Conservation (phyloP, 345 rosid species). For the Linum trigynum region DNA sequence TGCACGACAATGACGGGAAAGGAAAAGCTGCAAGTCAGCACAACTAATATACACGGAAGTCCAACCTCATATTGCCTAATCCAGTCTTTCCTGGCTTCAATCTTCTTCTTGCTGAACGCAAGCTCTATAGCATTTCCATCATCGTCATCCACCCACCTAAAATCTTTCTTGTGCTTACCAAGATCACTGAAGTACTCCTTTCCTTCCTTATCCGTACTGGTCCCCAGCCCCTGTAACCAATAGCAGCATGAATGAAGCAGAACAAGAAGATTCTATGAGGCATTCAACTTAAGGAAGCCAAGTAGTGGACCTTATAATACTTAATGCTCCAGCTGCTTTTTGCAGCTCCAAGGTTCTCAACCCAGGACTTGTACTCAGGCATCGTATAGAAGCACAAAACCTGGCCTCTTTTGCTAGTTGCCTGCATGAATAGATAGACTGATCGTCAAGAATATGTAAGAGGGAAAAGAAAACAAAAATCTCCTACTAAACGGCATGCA, state of each 20-base stretch:
- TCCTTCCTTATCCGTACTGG: slow-evolving; percentile 71
- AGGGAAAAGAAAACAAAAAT: too few relatives aligned
- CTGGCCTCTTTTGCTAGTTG: slow-evolving; percentile 42
- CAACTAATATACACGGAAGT: neutral
- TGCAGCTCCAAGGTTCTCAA: slow-evolving; percentile 54
- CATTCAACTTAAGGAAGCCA: slow-evolving; percentile 2
- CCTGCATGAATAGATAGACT: slow-evolving; percentile 31
- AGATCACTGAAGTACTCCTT: slow-evolving; percentile 60
- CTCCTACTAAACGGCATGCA: neutral
- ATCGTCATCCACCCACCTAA: slow-evolving; percentile 63
- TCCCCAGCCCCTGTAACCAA: slow-evolving; percentile 73
- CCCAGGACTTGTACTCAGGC: slow-evolving; percentile 91
- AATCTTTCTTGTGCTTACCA: slow-evolving; percentile 68
- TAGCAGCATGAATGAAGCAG: neutral
- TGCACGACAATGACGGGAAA: too few relatives aligned
- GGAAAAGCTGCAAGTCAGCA: too few relatives aligned
- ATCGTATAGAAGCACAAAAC: slow-evolving; percentile 67
- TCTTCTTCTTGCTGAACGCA: slow-evolving; percentile 94
- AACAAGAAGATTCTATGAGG: slow-evolving; percentile 1
- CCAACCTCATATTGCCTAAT: slow-evolving; percentile 71
- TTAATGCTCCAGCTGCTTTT: slow-evolving; percentile 78
- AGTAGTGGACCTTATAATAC: slow-evolving; percentile 76
- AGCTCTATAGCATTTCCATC: slow-evolving; percentile 94
- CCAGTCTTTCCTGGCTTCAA: slow-evolving; percentile 94
- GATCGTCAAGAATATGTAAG: neutral